Percentiles rank a stretch among this genome's conserved stretches.
Evolutionary conservation across 2,329 filamentous ascomycete species (phyloP).

Genomic region (Hypoxylon sp.): DNA sequence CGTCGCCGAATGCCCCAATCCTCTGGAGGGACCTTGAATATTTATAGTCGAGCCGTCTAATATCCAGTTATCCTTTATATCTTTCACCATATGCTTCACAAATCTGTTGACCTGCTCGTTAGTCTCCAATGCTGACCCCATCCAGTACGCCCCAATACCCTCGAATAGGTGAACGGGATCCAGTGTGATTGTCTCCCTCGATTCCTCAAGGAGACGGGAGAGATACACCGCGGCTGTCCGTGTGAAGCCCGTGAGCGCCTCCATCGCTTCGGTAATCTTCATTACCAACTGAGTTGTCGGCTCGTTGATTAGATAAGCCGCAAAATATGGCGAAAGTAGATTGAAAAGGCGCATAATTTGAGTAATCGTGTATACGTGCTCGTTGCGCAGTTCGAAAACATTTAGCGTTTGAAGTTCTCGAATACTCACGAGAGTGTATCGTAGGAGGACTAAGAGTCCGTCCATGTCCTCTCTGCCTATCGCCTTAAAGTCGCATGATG

Average conservation of each 20-base stretch:
- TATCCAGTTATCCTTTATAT: conserved; percentile 61
- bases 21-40: conserved; percentile 54
- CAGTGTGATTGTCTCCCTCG: conserved; percentile 11
- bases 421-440: conserved; percentile 48
- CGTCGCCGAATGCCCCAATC: conserved; percentile 47
- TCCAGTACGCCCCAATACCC: conserved; percentile 26
- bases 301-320: conserved; percentile 46
- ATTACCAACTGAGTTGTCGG: conserved; percentile 31
- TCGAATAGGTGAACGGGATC: conserved; percentile 43
- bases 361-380: conserved; percentile 43
- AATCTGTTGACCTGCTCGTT: conserved; percentile 56
- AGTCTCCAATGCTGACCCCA: conserved; percentile 24
- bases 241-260: conserved; percentile 46
- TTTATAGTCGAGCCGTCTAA: conserved; percentile 51
- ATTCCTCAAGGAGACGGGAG: conserved; percentile 27
- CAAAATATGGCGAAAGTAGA: conserved; percentile 47
- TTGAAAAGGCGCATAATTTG: conserved; percentile 46
- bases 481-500: conserved; percentile 53
- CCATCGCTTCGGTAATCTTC: conserved; percentile 33
- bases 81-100: conserved; percentile 56
- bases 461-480: conserved; percentile 52
- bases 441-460: conserved; percentile 52
- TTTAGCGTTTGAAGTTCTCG: conserved; percentile 41
- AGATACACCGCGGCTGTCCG: conserved; percentile 42
- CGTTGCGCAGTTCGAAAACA: conserved; percentile 37